Base-by-base conservation (phyloP, 208 protist genomes). In the Crithidia sp. region DNA sequence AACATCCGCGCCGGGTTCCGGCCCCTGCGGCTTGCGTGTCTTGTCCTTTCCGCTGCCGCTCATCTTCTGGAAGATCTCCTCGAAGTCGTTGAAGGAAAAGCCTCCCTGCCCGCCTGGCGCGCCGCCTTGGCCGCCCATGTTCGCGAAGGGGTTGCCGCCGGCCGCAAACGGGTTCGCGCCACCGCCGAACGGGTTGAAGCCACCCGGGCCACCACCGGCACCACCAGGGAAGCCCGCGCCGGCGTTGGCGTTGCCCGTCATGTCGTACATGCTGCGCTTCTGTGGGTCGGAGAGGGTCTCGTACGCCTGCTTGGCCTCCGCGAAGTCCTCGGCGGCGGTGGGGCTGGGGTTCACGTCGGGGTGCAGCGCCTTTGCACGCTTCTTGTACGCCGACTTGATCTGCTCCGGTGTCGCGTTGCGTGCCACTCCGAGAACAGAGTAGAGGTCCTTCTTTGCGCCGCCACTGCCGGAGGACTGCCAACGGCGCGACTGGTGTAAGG, bases 201-300 rank as follows among this genome's bases (percentile, higher is more conserved):
- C 84, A 14, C 64, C 73, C 5, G 65, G 79, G 5, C 64, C 45
- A 41, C 81, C 45, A 36, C 81, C 84, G 3, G 67, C 71, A 37
- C 81, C 83, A 28, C 82, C 64, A 39, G 83, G 83, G 67, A 90
- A 90, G 59, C 74, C 84, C 59, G 81, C 82, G 53, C 85, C 84
- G n/a, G 84, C 86, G 66, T 71, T 87, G 2, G 89, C 84, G 72
- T 91, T 94, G 40, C 93, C 93, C 2, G 93, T 97, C 89, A 94
- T 94, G 77, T 97, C 93, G 68, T 95, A 97, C 86, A 95, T 92
- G 76, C 88, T 93, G 41, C 93, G 87, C 83, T 96, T 97, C 76
- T 97, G 90, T 60, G 89, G 81, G 60, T 97, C 93, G 7, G 84
- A 88, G 12, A 97, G 82, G n/a, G 88, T 91, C 73, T 95, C 89